Base-by-base conservation (phyloP, 1,284 basidiomycete species). In the Papiliotrema laurentii region DNA sequence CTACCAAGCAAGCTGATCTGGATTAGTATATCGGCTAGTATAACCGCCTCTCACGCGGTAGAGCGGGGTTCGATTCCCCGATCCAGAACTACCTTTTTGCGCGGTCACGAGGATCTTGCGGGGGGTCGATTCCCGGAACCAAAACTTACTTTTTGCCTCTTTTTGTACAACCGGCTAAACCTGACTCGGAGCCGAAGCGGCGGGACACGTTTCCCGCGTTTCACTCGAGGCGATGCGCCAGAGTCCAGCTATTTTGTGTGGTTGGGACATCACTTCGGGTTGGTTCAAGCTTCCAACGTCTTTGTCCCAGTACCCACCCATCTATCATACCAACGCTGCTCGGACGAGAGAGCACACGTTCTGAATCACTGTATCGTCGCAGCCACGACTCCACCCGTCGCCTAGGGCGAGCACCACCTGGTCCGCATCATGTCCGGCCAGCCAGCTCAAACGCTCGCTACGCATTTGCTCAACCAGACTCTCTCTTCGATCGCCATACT, bases 381-480 rank as follows among this genome's bases (percentile, higher is more conserved):
- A 33, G 10, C 30, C 30, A 9, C 30, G 30, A 9, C n/a, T 33
- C 10, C n/a, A 9, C n/a, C 30, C 30, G 9, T 33, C 30, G 10
- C 10, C 30, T 33, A n/a, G n/a, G n/a, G 30, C 30, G 30, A 33
- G 30, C 10, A 33, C 30, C 9, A n/a, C n/a, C 9, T 33, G 10
- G n/a, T 33, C 30, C 42, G 10, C 43, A 47, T 11, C 16, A 49
- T 41, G 40, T 10, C 47, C 19, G 31, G 6, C n/a, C 39, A 18
- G 4, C 27, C 22, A 26, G 59, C 60, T 18, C 64, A 71, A 34
- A 48, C 61, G 1, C 60, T 70, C 25, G 63, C 66, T 2, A 57
- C 63, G 1, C 67, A 70, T 47, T 58, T 72, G 35, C 55, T 72
- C 56, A 60, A 61, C 24, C 69, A 72, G 58, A 72, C 68, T 7